Base-by-base conservation (phyloP, 2,329 filamentous ascomycete genomes). In the Shiraia sp. region DNA sequence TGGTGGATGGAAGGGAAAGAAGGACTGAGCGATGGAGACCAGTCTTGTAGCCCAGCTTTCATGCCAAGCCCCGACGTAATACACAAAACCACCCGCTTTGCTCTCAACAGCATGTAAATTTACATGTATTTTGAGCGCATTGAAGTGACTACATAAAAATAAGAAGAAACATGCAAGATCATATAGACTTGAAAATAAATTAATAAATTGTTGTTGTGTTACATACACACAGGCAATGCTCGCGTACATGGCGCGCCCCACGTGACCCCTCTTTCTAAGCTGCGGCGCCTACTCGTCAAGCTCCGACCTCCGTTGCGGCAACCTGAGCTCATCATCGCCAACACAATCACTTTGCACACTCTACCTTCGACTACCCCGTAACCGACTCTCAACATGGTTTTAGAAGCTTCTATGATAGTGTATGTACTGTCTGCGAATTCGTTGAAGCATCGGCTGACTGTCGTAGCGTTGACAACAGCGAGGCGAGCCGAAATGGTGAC, bases 381-480 rank as follows among this genome's bases (percentile, higher is more conserved):
- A 36, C 34, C 36, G 29, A 42, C 47, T 74, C n/a, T 72, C 83
- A 91, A 80, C 68, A 99, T 99, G 93, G 88, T 86, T 75, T 86
- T 99, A 74, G 93, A 99, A 85, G 95, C 93, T 77, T 95, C 95
- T 52, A 97, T 99, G 91, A 89, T 99, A 73, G 86, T 97, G 80
- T 78, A 67, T 16, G 70, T 7, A 26, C 1, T 6, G 9, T n/a
- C 23, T 37, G 42, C 59, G 61, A 51, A 64, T 10, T 35, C 29
- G 41, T 19, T 24, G 19, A 36, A 40, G 19, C 41, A 37, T 39
- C 32, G 37, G 44, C 55, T 67, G 49, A 66, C 44, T 19, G 31
- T 43, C 32, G 54, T 59, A 85, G 83, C 71, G 90, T 97, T 66
- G 93, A 99, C 81, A 99, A 97, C 80, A 96, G 91, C 78, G 93